Base-by-base conservation (phyloP, 805 yeast genomes). In the Saturnispora galanensis region DNA sequence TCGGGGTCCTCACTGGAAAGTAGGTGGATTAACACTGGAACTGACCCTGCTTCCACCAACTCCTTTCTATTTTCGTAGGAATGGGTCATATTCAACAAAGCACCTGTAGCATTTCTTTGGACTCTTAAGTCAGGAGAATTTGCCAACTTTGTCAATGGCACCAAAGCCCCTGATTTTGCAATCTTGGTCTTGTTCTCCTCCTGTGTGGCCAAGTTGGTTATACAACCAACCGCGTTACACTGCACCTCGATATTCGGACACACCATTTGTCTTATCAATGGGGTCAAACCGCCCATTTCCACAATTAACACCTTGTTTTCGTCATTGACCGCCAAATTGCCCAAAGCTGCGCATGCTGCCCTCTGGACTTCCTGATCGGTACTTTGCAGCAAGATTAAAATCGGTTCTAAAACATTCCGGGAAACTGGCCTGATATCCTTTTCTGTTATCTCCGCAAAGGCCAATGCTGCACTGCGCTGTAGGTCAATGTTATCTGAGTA, bases 151-250 rank as follows among this genome's bases (percentile, higher is more conserved):
- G 97, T 90, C 56, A 93, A 74, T 3, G 98, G 98, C 29, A 87
- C 81, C 48, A 93, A 73, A 1, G 98, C 98, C 15, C 98, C 99
- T 17, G 94, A 81, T 40, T 88, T 82, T 16, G 99, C 99, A 56
- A 93, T 93, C 62, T 87, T 88, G 43, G 93, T 81, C 64, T 93
- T 93, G 67, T 93, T 93, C 57, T 87, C 96, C 65, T 93, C 99
- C 66, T 86, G 96, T 6, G 98, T 93, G 7, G 98, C 98, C 64
- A 93, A 76, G 61, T 93, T 93, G 32, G 99, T 93, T 59, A 93
- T 89, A 63, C 98, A 93, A 13, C 99, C 99, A 46, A 93, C 98
- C 2, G 99, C 98, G 61, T 93, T 93, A 65, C 99, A 93, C 67
- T 93, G 98, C 34, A 93, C 97, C 64, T 93, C 99, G 47, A 93